Conservation (phyloP, 371 early-diverging fungal genomes). For the Neoconidiobolus thromboides region DNA sequence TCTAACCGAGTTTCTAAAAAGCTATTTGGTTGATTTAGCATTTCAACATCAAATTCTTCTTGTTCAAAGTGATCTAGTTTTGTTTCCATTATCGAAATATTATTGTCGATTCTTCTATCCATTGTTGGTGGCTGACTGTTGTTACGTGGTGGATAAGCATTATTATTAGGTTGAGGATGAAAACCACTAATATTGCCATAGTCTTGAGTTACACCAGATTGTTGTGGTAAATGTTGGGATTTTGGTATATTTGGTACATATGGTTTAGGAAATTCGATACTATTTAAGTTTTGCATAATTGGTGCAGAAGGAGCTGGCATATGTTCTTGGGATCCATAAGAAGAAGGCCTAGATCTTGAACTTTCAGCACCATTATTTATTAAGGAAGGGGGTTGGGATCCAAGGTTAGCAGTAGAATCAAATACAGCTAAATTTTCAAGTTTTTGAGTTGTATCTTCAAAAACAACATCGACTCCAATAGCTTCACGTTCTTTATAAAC, state of each 20-base stretch:
- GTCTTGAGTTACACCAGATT: background rate
- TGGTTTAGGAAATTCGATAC: too few relatives aligned
- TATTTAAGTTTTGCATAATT: background rate
- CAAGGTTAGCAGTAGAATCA: background rate
- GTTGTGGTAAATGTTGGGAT: too few relatives aligned
- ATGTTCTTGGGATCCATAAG: background rate
- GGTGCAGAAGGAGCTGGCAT: background rate
- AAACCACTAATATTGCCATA: background rate
- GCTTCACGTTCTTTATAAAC: background rate
- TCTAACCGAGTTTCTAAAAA: background rate
- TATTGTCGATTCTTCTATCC: background rate
- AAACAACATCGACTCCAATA: background rate
- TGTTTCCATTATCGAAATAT: too few relatives aligned
- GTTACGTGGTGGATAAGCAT: background rate
- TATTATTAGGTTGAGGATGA: background rate
- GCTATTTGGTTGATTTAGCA: too few relatives aligned
- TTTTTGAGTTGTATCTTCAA: background rate
- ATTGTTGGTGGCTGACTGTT: background rate
- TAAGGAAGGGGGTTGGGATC: too few relatives aligned
- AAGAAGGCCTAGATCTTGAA: background rate
- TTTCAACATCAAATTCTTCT: background rate
- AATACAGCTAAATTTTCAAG: background rate
- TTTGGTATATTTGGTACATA: too few relatives aligned
- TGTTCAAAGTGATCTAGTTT: background rate
- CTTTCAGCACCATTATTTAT: too few relatives aligned